Evolutionary conservation across 2,329 filamentous ascomycete genomes (phyloP), one percentile per base, ranked within the genome.

Genomic region (Graphium sp.): DNA sequence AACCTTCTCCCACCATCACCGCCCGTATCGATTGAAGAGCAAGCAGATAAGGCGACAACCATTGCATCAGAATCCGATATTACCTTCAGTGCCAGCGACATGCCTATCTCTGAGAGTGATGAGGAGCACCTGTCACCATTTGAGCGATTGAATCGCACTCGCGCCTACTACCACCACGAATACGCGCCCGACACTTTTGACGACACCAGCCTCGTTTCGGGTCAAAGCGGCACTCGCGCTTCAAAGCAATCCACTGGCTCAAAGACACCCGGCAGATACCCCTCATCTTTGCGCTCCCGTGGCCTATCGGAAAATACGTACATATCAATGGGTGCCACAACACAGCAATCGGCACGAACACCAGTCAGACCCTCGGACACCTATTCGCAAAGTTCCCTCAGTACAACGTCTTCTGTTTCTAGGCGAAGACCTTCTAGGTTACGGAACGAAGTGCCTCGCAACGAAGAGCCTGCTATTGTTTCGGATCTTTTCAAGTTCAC

Each of bases 401-500:
- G 60, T 39, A 63, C 60, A 12, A 37, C 62, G 18, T 65, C 66
- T 21, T 60, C 60, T 11, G 51, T 51, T 18, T 53, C 55, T 6
- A 49, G 50, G 26, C 54, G 58, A 25, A 53, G 50, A 40, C 66
- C 73, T 1, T 93, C 85, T 11, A 67, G 75, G 14, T 55, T 94
- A 26, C 71, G 82, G 17, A 74, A 91, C 39, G 83, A 94, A 45
- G 65, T 92, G 2, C 60, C 83, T 2, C 66, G 73, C 19, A 91
- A 80, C 39, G 81, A 84, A 0, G 52, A 39, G 16, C 23, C 13
- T 16, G 18, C 22, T 5, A 21, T 70, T 34, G 60, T 76, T 4
- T 56, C 76, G 32, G 85, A 94, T 38, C 58, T 95, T 1, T 94
- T 95, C 55, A 83, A 84, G 18, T 87, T 75, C 42, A 87, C 78